phyloP scores from a whole-genome alignment of 768 basidiomycete species.

The Mycena maculata region DNA sequence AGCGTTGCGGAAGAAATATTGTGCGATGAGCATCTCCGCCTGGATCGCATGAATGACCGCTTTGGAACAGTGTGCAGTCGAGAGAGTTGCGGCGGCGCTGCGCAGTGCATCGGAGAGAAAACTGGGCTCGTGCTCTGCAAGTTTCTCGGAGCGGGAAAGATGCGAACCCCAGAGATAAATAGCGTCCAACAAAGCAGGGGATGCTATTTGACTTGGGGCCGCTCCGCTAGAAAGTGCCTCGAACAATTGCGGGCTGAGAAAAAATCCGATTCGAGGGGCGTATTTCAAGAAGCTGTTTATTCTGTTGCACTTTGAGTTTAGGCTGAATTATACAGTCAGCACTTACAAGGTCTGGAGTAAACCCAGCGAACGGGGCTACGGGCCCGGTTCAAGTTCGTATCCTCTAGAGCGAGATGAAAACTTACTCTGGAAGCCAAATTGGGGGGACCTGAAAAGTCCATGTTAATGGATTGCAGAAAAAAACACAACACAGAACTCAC shows the following conservation, averaged over 20 bases:
- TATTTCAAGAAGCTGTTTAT: background rate
- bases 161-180: conserved; percentile 32
- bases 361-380: background rate
- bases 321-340: background rate
- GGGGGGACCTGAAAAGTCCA: background rate
- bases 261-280: conserved; percentile 16
- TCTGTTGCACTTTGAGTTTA: background rate
- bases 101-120: conserved; percentile 26
- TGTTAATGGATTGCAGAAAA: background rate
- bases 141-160: conserved; percentile 19
- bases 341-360: conserved; percentile 15
- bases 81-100: conserved; percentile 6
- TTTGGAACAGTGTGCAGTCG: conserved; percentile 6
- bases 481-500: background rate
- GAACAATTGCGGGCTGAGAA: conserved; percentile 24
- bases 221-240: conserved; percentile 14
- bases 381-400: background rate
- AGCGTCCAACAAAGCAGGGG: conserved; percentile 22
- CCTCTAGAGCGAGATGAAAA: background rate
- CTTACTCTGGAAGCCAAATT: background rate
- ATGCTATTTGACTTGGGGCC: conserved; percentile 13
- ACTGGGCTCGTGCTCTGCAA: background rate
- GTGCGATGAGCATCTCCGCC: conserved; percentile 31
- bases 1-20: conserved; percentile 30
- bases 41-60: conserved; percentile 30